phyloP scores from a whole-genome alignment of 306 rosid genomes.

The Inga leiocalycina region DNA sequence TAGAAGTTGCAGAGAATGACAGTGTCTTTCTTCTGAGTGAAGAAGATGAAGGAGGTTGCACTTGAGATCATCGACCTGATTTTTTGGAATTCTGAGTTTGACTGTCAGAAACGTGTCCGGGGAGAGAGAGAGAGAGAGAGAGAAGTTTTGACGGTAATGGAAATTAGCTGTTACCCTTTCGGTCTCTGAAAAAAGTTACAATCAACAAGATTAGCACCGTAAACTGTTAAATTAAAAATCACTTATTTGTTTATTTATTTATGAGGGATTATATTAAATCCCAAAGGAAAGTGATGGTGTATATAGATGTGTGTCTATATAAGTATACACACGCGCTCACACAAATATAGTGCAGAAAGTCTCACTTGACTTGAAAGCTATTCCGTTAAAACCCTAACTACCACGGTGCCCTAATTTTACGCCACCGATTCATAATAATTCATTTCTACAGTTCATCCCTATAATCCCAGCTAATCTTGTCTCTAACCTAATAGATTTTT shows the following conservation, averaged over 20 bases:
- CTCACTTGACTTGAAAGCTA: constrained; percentile 18
- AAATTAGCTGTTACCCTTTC: constrained; percentile 39
- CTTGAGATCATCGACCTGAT: not conserved
- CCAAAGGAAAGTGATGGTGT: not conserved
- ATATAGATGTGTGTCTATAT: too few species aligned
- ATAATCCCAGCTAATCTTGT: not conserved
- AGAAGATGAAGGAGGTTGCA: not conserved
- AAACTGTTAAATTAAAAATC: not conserved
- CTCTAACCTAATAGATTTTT: not conserved
- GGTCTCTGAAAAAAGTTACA: constrained; percentile 27
- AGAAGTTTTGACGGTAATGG: constrained; percentile 36
- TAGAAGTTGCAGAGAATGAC: constrained; percentile 38
- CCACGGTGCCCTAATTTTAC: constrained; percentile 4
- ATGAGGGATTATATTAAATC: not conserved
- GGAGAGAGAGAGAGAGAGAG: constrained; percentile 4
- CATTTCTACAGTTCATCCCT: not conserved
- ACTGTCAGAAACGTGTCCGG: not conserved
- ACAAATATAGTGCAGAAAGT: not conserved
- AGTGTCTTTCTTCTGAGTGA: constrained; percentile 22
- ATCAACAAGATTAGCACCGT: constrained; percentile 4
- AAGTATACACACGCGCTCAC: too few species aligned
- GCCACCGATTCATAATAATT: not conserved
- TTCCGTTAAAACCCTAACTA: constrained; percentile 12
- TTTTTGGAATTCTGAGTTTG: not conserved
- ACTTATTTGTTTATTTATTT: not conserved